Conservation (phyloP, 768 basidiomycete species). For the Mycena rebaudengoi region DNA sequence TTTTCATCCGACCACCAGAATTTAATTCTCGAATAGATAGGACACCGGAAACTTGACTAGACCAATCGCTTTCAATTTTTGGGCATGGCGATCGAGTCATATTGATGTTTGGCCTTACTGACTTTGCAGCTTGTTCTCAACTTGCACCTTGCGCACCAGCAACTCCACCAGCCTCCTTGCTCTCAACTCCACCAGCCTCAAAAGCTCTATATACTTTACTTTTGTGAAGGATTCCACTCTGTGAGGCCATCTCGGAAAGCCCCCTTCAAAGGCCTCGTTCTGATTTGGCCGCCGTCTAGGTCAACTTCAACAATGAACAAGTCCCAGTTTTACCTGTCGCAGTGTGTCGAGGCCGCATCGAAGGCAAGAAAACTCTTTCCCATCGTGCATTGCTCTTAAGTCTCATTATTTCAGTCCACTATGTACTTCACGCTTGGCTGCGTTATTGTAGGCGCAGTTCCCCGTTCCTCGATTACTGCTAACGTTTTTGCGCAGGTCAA, state of each 20-base stretch:
- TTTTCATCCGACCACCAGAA: too few species aligned
- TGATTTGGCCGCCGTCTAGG: background rate
- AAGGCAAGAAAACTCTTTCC: slow-evolving; percentile 41
- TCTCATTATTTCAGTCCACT: slow-evolving; percentile 36
- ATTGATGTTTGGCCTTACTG: slow-evolving; percentile 1
- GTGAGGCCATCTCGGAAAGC: slow-evolving; percentile 37
- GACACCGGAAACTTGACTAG: too few species aligned
- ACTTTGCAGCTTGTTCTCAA: slow-evolving; percentile 27
- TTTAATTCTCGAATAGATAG: too few species aligned
- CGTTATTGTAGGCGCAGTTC: slow-evolving; percentile 34
- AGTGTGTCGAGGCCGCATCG: slow-evolving; percentile 56
- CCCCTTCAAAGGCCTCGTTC: background rate
- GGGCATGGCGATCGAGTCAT: background rate
- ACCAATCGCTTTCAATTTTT: background rate
- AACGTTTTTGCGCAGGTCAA: slow-evolving; percentile 43
- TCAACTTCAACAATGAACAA: slow-evolving; percentile 49
- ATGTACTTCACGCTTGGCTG: slow-evolving; percentile 60
- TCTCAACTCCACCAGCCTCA: background rate
- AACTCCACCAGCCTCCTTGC: background rate
- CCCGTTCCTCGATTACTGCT: background rate
- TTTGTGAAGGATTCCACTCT: slow-evolving; percentile 15
- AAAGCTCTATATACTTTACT: slow-evolving; percentile 15
- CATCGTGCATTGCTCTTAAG: background rate
- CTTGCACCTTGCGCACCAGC: slow-evolving; percentile 27
- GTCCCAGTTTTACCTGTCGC: slow-evolving; percentile 59